Conservation (phyloP, 441 rosid genomes). For the Sinapis alba region DNA sequence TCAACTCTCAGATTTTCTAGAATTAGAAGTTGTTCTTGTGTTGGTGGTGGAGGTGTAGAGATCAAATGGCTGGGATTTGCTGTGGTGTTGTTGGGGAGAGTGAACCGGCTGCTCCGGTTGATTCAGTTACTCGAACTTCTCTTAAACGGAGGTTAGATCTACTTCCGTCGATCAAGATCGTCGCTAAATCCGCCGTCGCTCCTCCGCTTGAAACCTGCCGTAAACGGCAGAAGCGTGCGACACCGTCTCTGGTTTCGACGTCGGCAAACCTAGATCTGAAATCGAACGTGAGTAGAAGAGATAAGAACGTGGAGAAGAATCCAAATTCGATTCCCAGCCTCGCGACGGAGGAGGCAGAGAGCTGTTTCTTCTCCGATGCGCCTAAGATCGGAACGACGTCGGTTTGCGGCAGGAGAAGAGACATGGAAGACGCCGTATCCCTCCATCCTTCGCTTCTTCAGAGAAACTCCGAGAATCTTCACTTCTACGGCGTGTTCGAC, state of each 20-base stretch:
- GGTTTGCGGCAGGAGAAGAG: constrained; percentile 82
- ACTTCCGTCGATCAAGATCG: constrained; percentile 51
- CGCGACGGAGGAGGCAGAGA: constrained; percentile 24
- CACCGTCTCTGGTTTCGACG: neutral
- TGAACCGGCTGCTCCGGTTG: constrained; percentile 53
- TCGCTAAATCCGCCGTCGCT: constrained; percentile 46
- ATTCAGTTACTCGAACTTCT: constrained; percentile 51
- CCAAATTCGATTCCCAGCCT: neutral
- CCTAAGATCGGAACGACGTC: constrained; percentile 78
- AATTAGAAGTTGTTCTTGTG: neutral
- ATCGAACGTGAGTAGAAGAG: constrained; percentile 31
- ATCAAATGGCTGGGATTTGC: constrained; percentile 72
- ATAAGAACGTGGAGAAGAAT: constrained; percentile 17
- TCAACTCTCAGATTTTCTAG: neutral
- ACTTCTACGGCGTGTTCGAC: constrained; percentile 81
- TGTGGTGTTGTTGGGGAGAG: constrained; percentile 71
- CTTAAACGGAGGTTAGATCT: constrained; percentile 64
- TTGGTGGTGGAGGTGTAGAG: neutral
- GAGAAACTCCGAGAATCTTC: constrained; percentile 35
- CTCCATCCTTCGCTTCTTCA: constrained; percentile 47
- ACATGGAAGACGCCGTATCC: constrained; percentile 92
- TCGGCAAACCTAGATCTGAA: constrained; percentile 28
- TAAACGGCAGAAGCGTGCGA: constrained; percentile 51
- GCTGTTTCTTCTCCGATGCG: constrained; percentile 5
- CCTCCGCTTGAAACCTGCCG: constrained; percentile 43